Base-by-base conservation (phyloP, 192 early-diverging fungal genomes). In the Linnemannia schmuckeri region DNA sequence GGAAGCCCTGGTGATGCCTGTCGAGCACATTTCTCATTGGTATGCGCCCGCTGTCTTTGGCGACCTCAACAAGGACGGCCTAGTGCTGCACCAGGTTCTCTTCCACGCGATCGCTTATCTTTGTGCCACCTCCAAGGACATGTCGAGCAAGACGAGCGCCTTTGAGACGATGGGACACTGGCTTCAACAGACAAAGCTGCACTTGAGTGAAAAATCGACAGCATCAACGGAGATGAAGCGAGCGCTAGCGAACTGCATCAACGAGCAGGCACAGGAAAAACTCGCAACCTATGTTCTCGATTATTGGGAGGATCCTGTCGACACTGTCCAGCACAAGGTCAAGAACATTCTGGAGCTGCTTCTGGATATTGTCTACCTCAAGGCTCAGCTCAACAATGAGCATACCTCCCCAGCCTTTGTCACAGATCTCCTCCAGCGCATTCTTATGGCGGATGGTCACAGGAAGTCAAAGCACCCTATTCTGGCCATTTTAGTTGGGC, bases 231-330 rank as follows among this genome's bases (percentile, higher is more conserved):
- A 78, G 12, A 83, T 88, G 46, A 75, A 90, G 40, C 63, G 79
- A 3, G 82, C 73, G 4, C 70, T 83, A 2, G 81, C 87, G 10
- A 76, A 75, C 42, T 83, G 81, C 38, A 77, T 83, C 73, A 66
- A 88, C 42, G 75, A 83, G 4, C 79, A 72, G 33, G 88, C 57
- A 73, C 88, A 92, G 73, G 93, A 95, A 54, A 83, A 88, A 35
- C 85, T 96, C 35, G 93, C 97, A 75, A 93, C 90, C 8, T 95
- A 95, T 77, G 92, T 97, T 55, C 94, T 93, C 84, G 92, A 94
- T 76, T 93, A 94, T 76, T 98, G 97, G 96, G 96, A 98, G 77
- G 97, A 98, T 82, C 96, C 95, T 9, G 87, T 96, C 10, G 96
- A 98, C 61, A 90, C 95, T 5, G 92, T 97, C 22, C 96, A 97